phyloP scores from a whole-genome alignment of 495 filamentous ascomycete species.

The Podospora pseudopauciseta region DNA sequence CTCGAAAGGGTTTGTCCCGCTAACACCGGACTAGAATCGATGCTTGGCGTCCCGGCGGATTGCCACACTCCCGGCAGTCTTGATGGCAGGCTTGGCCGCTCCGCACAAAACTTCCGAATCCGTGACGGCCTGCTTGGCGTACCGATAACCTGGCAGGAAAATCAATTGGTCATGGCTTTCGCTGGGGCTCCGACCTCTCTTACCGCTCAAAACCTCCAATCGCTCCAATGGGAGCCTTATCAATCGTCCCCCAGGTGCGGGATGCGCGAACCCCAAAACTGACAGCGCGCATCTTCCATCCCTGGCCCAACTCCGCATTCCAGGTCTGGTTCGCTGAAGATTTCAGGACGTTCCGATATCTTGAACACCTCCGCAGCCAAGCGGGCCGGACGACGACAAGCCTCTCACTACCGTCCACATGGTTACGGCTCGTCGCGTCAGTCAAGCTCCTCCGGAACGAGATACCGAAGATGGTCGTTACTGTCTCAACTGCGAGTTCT shows the following conservation, averaged over 20 bases:
- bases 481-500: background rate
- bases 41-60: background rate
- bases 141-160: slow-evolving; percentile 1
- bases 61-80: background rate
- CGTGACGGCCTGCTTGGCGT: slow-evolving; percentile 6
- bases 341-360: background rate
- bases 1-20: background rate
- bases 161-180: background rate
- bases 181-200: background rate
- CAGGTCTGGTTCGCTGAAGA: background rate
- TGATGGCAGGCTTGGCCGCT: background rate
- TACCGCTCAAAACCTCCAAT: background rate
- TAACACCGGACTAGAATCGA: background rate
- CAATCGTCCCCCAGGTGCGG: background rate
- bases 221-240: background rate
- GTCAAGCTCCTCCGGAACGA: background rate
- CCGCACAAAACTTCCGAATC: slow-evolving; percentile 5
- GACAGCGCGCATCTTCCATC: background rate
- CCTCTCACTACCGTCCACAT: background rate
- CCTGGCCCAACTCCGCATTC: background rate
- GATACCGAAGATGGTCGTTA: background rate
- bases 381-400: background rate
- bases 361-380: background rate
- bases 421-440: background rate
- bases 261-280: background rate